Base-by-base conservation (phyloP, 371 early-diverging fungal genomes). In the Mucor piriformis region DNA sequence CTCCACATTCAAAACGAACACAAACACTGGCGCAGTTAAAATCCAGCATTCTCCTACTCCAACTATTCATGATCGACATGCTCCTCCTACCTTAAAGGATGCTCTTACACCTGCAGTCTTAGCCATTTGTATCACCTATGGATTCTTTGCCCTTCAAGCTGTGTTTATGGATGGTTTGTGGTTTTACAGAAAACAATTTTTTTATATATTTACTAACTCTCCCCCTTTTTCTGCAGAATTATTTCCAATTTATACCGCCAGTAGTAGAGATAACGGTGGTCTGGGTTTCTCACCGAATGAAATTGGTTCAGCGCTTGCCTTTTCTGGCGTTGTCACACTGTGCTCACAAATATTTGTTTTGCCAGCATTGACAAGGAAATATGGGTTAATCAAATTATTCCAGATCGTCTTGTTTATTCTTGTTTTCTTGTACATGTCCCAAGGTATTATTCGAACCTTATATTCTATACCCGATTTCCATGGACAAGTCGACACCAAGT, bases 211-310 rank as follows among this genome's bases (percentile, higher is more conserved):
- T 11, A 38, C 6, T 13, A 38, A 3, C 7, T 3, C 38, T 15
- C 38, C 8, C 24, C 18, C 15, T 51, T 32, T 16, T 57, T 32
- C 21, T 43, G 11, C 33, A 69, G 88, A 89, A 64, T 64, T 87
- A 0, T 90, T 85, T 49, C 73, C 82, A 7, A 58, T 91, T 15
- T 90, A 81, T 68, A 73, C 83, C 2, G 84, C 86, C n/a, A 78
- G 83, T 6, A 60, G 73, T 8, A 50, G 77, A 29, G 55, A 49
- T 2, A 74, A 79, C 29, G 91, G 87, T 50, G 91, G 91, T 0
- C 76, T 91, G 12, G 83, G 75, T 1, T 86, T 87, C 59, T 57
- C 63, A 4, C 57, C 84, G 6, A 68, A 72, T 6, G 72, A 82
- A 23, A 83, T 89, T 27, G 89, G 89, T n/a, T 43, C 77, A 10